Conservation (phyloP, 345 rosid genomes). For the Salix caprea region DNA sequence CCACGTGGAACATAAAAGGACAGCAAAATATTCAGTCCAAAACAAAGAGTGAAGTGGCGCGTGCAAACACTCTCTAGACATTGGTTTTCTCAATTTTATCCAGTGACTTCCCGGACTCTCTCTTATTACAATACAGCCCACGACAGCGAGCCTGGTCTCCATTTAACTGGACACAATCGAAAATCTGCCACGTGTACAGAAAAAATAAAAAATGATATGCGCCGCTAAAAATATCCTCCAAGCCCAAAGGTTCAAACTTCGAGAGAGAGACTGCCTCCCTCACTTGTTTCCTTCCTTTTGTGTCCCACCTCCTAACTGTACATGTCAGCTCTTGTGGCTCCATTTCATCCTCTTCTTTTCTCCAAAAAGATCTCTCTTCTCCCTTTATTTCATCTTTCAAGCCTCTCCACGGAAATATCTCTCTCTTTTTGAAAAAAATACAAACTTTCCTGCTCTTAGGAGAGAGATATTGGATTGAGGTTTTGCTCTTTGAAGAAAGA, state of each 20-base stretch:
- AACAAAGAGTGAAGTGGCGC: too few relatives aligned
- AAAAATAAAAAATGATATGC: background rate
- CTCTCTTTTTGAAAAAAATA: too few relatives aligned
- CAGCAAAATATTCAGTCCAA: too few relatives aligned
- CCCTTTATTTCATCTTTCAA: background rate
- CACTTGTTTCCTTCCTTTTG: too few relatives aligned
- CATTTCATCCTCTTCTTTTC: constrained; percentile 14
- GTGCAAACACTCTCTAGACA: too few relatives aligned
- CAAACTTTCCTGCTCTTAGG: too few relatives aligned
- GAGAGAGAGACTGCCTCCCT: background rate
- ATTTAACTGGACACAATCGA: background rate
- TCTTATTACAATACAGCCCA: background rate
- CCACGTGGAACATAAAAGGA: too few relatives aligned
- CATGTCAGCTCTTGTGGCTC: background rate
- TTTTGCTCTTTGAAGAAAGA: background rate
- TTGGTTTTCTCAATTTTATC: too few relatives aligned
- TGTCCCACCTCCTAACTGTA: background rate
- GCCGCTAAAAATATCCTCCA: background rate
- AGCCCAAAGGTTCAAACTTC: background rate
- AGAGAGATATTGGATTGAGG: too few relatives aligned
- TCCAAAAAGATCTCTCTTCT: background rate
- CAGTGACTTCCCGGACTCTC: too few relatives aligned
- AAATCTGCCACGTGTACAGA: background rate
- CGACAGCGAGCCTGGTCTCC: background rate
- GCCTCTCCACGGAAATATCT: background rate